Evolutionary conservation across 2,329 filamentous ascomycete genomes (phyloP), one percentile per base, ranked within the genome.

Genomic region (Fusarium lyarnte): DNA sequence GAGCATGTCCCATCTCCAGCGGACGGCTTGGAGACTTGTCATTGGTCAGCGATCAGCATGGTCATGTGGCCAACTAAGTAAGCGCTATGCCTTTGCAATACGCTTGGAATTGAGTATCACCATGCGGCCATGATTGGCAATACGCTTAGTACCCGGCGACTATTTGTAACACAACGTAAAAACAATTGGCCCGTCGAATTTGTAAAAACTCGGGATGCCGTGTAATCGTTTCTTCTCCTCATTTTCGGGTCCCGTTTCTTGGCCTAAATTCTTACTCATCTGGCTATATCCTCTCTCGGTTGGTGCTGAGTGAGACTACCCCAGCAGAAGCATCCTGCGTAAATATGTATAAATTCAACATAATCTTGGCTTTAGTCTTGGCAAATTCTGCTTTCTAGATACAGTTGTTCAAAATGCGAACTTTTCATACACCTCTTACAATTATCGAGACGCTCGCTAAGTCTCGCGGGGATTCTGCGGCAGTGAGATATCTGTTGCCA

Each of bases 191-290:
- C 1, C 5, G 1, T 10, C 16, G 3, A 29, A 9, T 6, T 21
- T 6, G 17, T 7, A 25, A 39, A 16, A 8, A 6, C 21, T 11
- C 3, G 23, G 19, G 10, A 33, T 65, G 60, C 60, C 49, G 60
- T 33, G 14, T 39, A 62, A 14, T 27, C 25, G 41, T 19, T 7
- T 1, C 6, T 60, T 27, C 13, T 52, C 23, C 42, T 21, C 35
- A 25, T 27, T 54, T n/a, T 8, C 21, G 29, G 41, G 35, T 42
- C 25, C 54, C 27, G 25, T 16, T 38, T 25, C 33, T 6, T 19
- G 8, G 33, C 1, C 43, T 54, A 53, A 54, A 19, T 54, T 59
- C 46, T 59, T 27, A 59, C 57, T 59, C 57, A 54, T 59, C 46
- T 31, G 6, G 5, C 1, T 1, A 57, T 46, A 1, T 9, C 25